These are phyloP conservation scores for Citrus inodora DNA, from an alignment of 345 rosid genomes.

Conservation along the genomic window DNA sequence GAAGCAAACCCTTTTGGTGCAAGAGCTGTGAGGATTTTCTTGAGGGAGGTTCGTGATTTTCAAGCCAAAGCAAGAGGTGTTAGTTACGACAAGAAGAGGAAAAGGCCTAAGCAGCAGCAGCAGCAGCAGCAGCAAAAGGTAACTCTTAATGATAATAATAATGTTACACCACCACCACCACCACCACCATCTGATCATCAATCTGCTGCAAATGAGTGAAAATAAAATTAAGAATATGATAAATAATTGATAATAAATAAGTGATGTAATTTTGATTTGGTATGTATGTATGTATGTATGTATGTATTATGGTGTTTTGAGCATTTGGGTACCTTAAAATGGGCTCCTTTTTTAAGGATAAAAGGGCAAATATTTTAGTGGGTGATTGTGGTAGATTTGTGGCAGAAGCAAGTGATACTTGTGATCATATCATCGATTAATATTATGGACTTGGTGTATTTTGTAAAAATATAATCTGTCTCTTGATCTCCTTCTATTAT, in stretches of 20 bases:
- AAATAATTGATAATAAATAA: neutral
- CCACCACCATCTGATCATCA: slow-evolving; percentile 5
- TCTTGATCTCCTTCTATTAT: neutral
- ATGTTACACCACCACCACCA: neutral
- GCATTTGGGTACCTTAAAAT: neutral
- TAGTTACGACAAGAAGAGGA: slow-evolving; percentile 83
- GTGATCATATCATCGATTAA: neutral
- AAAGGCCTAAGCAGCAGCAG: slow-evolving; percentile 53
- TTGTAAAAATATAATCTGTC: neutral
- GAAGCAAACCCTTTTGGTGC: slow-evolving; percentile 92
- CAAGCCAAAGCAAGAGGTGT: slow-evolving; percentile 96
- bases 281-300: neutral
- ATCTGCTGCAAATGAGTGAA: slow-evolving; percentile 6
- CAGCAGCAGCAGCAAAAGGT: slow-evolving; percentile 17
- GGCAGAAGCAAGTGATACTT: neutral
- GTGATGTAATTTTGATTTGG: neutral
- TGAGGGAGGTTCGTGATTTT: slow-evolving; percentile 87
- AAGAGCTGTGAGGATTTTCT: slow-evolving; percentile 72
- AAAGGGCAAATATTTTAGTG: neutral
- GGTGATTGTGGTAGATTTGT: neutral
- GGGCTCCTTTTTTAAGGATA: neutral
- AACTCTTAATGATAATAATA: too few species aligned
- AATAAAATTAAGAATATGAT: neutral
- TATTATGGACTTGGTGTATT: neutral
- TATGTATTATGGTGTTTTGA: neutral